phyloP scores from a whole-genome alignment of 176 grass and related monocot genomes.

The Ensete glaucum region DNA sequence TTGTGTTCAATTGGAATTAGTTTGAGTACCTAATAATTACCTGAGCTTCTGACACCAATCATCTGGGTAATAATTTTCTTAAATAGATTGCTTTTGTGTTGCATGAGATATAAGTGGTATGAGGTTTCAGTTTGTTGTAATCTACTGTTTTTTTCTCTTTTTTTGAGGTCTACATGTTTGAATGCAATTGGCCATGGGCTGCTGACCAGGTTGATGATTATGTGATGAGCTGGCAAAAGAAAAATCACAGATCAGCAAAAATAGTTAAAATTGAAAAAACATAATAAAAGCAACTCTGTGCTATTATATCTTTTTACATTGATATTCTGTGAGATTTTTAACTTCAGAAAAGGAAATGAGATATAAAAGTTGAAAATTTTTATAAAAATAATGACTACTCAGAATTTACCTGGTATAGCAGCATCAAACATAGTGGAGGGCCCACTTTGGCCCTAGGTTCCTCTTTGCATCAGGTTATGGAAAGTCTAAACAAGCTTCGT shows the following conservation, averaged over 20 bases:
- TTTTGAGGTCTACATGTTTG: not conserved
- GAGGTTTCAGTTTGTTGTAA: not conserved
- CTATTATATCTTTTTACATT: not conserved
- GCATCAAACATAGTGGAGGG: too few relatives aligned
- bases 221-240: not conserved
- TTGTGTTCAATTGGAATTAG: not conserved
- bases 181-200: too few relatives aligned
- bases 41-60: not conserved
- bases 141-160: not conserved
- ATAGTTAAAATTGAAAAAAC: not conserved
- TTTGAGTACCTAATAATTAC: not conserved
- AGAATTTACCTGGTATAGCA: too few relatives aligned
- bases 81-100: not conserved
- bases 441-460: too few relatives aligned
- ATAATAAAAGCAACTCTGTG: too few relatives aligned
- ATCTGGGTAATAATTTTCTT: not conserved
- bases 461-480: too few relatives aligned
- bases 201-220: too few relatives aligned
- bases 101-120: not conserved
- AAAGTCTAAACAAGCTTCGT: too few relatives aligned
- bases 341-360: not conserved
- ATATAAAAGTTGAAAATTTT: too few relatives aligned
- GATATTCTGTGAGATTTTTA: not conserved
- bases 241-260: not conserved
- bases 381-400: too few relatives aligned